Percentiles rank a stretch among this genome's conserved stretches.
Conservation (phyloP, 768 basidiomycete genomes). For the Tulasnella sp. region DNA sequence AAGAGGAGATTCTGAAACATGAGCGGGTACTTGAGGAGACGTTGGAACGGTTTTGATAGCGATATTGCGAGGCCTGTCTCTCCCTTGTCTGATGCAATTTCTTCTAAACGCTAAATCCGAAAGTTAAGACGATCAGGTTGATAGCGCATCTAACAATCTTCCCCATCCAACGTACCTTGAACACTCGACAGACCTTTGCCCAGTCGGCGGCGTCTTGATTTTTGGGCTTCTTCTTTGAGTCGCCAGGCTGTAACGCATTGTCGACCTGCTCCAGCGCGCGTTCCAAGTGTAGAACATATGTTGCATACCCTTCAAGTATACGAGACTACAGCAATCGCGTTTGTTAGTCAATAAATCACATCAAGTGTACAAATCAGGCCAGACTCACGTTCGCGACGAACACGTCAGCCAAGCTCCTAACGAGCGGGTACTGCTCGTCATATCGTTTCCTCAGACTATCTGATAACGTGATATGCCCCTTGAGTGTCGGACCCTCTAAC, state of each 20-base stretch:
- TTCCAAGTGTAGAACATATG: conserved; percentile 90
- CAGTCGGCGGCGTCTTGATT: conserved; percentile 72
- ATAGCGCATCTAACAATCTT: background rate
- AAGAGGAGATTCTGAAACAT: conserved; percentile 95
- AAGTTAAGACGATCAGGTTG: background rate
- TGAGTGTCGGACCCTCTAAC: conserved; percentile 73
- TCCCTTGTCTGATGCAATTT: conserved; percentile 68
- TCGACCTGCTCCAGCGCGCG: conserved; percentile 82
- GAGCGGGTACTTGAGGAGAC: conserved; percentile 91
- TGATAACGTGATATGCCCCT: conserved; percentile 78
- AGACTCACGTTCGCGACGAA: conserved; percentile 79
- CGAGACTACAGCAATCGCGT: conserved; percentile 52
- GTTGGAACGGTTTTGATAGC: conserved; percentile 92
- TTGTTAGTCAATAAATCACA: background rate
- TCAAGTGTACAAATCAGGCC: conserved; percentile 11
- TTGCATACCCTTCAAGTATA: conserved; percentile 87
- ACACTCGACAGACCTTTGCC: conserved; percentile 60
- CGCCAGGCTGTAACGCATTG: conserved; percentile 51
- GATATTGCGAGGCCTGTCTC: conserved; percentile 94
- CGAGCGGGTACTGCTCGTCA: conserved; percentile 90
- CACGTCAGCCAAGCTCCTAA: conserved; percentile 88
- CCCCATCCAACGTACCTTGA: conserved; percentile 32
- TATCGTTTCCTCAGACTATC: conserved; percentile 82
- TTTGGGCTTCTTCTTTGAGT: conserved; percentile 61
- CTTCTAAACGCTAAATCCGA: conserved; percentile 50